A percentile compares a stretch with the other conserved stretches of the same genome.
Conservation (phyloP, 306 rosid genomes). For the Ziziphus jujuba region DNA sequence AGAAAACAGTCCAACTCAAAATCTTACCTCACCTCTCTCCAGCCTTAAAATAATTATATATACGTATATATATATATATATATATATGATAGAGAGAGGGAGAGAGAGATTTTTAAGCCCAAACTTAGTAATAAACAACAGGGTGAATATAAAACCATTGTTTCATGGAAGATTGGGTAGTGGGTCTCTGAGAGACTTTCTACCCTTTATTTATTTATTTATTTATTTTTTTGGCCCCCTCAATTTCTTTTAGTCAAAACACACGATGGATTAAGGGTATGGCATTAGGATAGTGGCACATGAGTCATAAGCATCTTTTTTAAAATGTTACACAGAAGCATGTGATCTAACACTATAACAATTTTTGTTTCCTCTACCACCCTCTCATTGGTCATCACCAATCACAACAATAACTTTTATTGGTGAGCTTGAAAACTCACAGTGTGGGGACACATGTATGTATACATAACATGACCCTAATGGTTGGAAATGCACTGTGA, state of each 20-base stretch:
- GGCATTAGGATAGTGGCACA: constrained; percentile 19
- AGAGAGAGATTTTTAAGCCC: too few species aligned
- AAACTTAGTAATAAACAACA: too few species aligned
- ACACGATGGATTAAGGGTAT: neutral
- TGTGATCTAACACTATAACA: neutral
- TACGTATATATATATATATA: too few species aligned
- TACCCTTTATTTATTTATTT: too few species aligned
- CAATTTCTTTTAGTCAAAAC: constrained; percentile 8
- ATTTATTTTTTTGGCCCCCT: neutral
- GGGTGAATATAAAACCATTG: neutral
- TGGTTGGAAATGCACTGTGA: neutral
- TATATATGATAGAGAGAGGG: too few species aligned
- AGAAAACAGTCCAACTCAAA: too few species aligned
- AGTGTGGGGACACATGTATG: neutral
- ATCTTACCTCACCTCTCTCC: too few species aligned
- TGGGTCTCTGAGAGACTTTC: neutral
- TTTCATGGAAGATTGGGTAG: neutral
- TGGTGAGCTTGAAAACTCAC: neutral
- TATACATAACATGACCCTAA: constrained; percentile 3
- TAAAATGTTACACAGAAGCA: neutral
- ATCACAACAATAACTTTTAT: neutral
- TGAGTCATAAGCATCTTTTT: constrained; percentile 16
- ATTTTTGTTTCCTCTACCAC: neutral
- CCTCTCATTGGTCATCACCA: neutral
- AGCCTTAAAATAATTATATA: too few species aligned